phyloP scores from a whole-genome alignment of 2,329 filamentous ascomycete genomes.

The Acrocalymma vagum region DNA sequence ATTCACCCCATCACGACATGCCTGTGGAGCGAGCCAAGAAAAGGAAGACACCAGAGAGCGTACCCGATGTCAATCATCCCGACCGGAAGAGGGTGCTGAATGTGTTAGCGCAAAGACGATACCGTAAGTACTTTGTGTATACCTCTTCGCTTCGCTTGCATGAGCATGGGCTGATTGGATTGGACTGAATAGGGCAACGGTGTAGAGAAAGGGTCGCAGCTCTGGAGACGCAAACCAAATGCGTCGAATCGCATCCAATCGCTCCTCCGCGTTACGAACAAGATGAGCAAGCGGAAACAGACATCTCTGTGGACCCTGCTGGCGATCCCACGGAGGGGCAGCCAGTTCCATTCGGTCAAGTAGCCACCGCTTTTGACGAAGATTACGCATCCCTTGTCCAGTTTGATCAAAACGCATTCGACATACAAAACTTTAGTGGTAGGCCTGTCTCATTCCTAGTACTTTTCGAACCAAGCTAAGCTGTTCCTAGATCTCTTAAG shows the following conservation, averaged over 20 bases:
- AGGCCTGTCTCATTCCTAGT: no score
- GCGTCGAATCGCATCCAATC: no score
- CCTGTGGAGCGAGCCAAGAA: conserved; percentile 28
- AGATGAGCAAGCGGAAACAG: not conserved
- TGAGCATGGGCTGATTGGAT: not conserved
- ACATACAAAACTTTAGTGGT: conserved; percentile 21
- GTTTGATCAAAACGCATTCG: conserved; percentile 21
- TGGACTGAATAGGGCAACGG: conserved; percentile 35
- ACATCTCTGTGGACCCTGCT: not conserved
- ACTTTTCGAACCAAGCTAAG: no score
- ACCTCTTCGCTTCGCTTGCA: not conserved
- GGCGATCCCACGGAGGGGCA: no score
- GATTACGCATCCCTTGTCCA: conserved; percentile 9
- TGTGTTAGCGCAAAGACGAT: conserved; percentile 40
- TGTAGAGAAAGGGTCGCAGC: conserved; percentile 33
- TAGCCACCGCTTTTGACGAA: not conserved
- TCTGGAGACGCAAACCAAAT: conserved; percentile 33
- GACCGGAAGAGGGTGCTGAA: conserved; percentile 42
- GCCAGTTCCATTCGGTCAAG: not conserved
- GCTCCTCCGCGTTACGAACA: no score
- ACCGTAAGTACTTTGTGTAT: conserved; percentile 28
- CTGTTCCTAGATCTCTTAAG: no score
- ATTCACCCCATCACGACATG: conserved; percentile 28
- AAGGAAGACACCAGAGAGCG: conserved; percentile 23
- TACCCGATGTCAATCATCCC: conserved; percentile 34